Base-by-base conservation (phyloP, 2,329 filamentous ascomycete species). In the Calonectria pseudoturangicola region DNA sequence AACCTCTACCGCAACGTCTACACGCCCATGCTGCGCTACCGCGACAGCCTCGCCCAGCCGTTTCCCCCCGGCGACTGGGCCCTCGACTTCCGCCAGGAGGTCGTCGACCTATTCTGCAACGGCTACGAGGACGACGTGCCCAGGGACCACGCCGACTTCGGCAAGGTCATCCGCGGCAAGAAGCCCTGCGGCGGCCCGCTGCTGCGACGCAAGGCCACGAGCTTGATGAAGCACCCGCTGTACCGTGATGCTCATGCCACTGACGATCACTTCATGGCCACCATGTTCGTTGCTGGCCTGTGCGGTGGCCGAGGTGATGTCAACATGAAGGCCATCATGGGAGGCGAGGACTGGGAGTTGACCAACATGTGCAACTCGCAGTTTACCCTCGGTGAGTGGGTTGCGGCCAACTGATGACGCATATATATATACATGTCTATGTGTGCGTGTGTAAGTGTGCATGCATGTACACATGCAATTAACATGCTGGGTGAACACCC, bases 1-100 rank as follows among this genome's bases (percentile, higher is more conserved):
- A 94, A 94, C 76, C 86, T 94, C 1, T 94, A 92, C 80, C 89
- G 92, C 21, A 94, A 94, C 79, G 80, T 86, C 50, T 94, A 92
- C 92, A 83, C 79, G 0, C 91, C 90, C 0, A 94, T 94, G 90
- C 78, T 94, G 18, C 84, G 81, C n/a, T 89, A 90, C 80, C 84
- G 87, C 10, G 73, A 75, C 66, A 74, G 51, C 43, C 68, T 76
- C 48, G 70, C 62, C 5, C 75, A 76, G 51, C 51, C 66, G 30
- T 62, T 25, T 2, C 72, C 78, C 0, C 76, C 78, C 0, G 76
- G 74, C 10, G 82, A 85, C 0, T 91, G 89, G 85, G 89, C 91
- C 21, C 81, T 94, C 58, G 91, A 93, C 77, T 94, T 94, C 78
- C 85, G 92, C 8, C 92, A 94, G 82, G 88, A 88, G 8, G 87